Conservation (phyloP, 1,139 yeast species). For the Meyerozyma athensensis region DNA sequence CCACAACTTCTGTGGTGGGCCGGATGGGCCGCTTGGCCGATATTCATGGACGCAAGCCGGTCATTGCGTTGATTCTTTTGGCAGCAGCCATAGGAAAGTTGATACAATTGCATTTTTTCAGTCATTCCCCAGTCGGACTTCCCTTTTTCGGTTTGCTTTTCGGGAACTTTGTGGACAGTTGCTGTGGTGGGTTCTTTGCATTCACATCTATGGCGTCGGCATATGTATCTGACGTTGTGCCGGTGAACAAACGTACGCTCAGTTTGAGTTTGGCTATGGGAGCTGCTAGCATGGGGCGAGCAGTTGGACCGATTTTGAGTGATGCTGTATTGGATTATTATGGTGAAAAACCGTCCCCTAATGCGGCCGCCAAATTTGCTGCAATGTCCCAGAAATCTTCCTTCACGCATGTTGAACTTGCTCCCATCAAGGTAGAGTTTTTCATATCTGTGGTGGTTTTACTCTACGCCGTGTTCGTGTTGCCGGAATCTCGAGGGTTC, state of each 20-base stretch:
- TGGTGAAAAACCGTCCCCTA: not conserved
- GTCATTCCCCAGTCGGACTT: not conserved
- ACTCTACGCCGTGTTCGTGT: not conserved
- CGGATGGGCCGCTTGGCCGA: not conserved
- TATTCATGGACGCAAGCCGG: constrained; percentile 1
- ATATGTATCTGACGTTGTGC: constrained; percentile 1
- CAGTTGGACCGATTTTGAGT: not conserved
- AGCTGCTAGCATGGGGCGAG: not conserved
- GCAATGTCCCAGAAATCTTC: not conserved
- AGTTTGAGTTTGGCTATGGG: not conserved
- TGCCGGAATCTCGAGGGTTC: constrained; percentile 4
- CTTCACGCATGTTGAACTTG: not conserved
- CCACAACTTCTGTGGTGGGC: not conserved
- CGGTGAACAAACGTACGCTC: not conserved
- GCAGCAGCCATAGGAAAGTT: not conserved
- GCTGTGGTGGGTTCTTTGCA: not conserved
- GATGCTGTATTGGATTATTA: not conserved
- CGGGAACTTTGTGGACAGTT: not conserved
- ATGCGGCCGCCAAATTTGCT: not conserved
- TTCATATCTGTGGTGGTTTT: not conserved
- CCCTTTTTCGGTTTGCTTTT: not conserved
- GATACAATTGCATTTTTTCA: not conserved
- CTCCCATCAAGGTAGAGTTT: not conserved
- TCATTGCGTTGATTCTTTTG: not conserved
- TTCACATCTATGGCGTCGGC: not conserved